phyloP scores from a whole-genome alignment of 768 basidiomycete species.

The Lentinus tigrinus region DNA sequence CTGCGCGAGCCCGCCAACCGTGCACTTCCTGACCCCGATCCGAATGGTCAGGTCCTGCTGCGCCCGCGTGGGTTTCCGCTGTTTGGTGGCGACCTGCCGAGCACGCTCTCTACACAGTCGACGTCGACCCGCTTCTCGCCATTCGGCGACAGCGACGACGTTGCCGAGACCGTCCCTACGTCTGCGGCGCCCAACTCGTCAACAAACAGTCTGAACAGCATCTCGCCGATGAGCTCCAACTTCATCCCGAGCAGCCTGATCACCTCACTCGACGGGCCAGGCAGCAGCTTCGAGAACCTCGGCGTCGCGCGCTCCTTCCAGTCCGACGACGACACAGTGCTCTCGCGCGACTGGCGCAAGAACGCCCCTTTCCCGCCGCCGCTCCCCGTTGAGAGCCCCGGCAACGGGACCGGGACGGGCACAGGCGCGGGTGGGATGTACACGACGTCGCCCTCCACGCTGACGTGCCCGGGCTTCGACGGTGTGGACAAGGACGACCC shows the following conservation, averaged over 20 bases:
- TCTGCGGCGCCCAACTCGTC: slow-evolving; percentile 21
- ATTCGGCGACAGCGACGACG: slow-evolving; percentile 45
- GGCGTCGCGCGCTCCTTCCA: slow-evolving; percentile 45
- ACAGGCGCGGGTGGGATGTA: slow-evolving; percentile 14
- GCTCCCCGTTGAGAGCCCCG: slow-evolving; percentile 26
- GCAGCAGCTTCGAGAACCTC: slow-evolving; percentile 21
- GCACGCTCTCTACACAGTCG: slow-evolving; percentile 27
- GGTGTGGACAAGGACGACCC: slow-evolving; percentile 42
- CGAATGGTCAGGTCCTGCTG: slow-evolving; percentile 17
- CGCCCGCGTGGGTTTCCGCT: slow-evolving; percentile 40
- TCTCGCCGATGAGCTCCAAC: slow-evolving; percentile 45
- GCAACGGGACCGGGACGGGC: background rate
- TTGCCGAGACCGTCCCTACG: slow-evolving; percentile 16
- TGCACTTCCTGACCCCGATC: slow-evolving; percentile 9
- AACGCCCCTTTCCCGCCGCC: slow-evolving; percentile 18
- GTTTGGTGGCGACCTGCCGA: slow-evolving; percentile 40
- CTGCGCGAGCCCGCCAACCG: slow-evolving; percentile 19
- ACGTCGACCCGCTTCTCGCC: slow-evolving; percentile 48
- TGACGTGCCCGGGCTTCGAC: slow-evolving; percentile 28
- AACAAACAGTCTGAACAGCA: too few species aligned
- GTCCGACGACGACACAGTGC: slow-evolving; percentile 50
- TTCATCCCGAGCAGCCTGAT: slow-evolving; percentile 59
- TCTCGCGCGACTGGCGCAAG: slow-evolving; percentile 53
- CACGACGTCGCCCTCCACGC: slow-evolving; percentile 43
- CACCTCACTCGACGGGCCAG: slow-evolving; percentile 45